Evolutionary conservation across 305 asterid species (phyloP), one percentile per base, ranked within the genome.

Genomic region (Fraxinus albicans): DNA sequence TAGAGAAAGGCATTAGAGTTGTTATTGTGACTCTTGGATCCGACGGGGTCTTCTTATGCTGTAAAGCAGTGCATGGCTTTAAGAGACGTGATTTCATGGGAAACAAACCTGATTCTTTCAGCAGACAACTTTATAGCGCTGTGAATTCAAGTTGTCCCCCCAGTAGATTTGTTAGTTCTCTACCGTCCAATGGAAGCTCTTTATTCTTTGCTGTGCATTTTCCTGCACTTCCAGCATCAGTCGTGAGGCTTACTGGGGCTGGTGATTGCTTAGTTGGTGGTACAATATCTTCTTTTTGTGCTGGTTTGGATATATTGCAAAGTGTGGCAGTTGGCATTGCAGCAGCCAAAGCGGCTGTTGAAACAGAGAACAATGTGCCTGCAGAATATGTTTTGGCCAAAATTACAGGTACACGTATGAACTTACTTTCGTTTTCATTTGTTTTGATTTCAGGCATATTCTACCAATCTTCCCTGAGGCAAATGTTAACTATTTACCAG

Each of bases 241-340:
- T 94, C 2, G 93, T 87, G 70, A 89, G 94, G 86, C 92, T 93
- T 77, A 93, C 93, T 1, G 99, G 99, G 44, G 97, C 97, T 5
- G 98, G 99, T 72, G 98, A 94, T 90, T 96, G 98, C 91, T 91
- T 94, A 77, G 98, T 93, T 74, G 99, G 99, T 44, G 99, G 97
- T 67, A 80, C 84, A 0, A 27, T 94, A 29, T 94, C 98, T 81
- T 92, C 98, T 6, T 63, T 89, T 4, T 91, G 92, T 47, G 89
- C 97, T 25, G 97, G 98, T 88, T 91, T 96, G 60, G 96, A 94
- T 89, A 78, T 93, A 85, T 86, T 93, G 92, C 99, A 93, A 87
- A 93, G 99, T 83, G 80, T 92, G 35, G 94, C 98, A 25, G 98
- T 93, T 83, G 99, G 97, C 34, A 86, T 93, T 85, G 97, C 99